These are phyloP conservation scores for Primulina huaijiensis DNA, from an alignment of 257 asterid genomes.

Conservation along the genomic window DNA sequence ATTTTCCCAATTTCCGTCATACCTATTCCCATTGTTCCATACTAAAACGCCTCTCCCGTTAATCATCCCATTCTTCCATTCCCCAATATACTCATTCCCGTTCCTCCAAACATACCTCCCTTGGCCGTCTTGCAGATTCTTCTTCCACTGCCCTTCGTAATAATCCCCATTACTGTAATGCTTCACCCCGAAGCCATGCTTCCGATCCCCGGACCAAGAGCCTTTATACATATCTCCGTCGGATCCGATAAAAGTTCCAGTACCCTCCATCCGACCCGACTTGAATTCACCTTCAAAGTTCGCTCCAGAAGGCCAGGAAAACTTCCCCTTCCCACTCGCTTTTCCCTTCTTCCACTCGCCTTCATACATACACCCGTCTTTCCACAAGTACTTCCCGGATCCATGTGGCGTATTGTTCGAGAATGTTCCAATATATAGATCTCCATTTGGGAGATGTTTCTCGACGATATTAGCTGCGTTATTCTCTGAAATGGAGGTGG, in stretches of 20 bases:
- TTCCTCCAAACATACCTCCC: constrained; percentile 85
- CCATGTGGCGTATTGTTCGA: constrained; percentile 79
- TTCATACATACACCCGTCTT: constrained; percentile 91
- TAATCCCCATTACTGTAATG: constrained; percentile 81
- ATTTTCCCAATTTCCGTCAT: constrained; percentile 80
- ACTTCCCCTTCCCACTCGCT: constrained; percentile 79
- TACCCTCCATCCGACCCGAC: constrained; percentile 94
- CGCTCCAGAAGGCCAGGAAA: constrained; percentile 98
- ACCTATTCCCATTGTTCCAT: constrained; percentile 82
- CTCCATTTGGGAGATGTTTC: constrained; percentile 85
- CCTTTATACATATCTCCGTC: constrained; percentile 81
- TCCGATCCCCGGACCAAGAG: constrained; percentile 75
- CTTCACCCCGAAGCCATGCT: constrained; percentile 82
- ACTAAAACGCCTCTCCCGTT: constrained; percentile 78
- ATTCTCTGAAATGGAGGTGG: constrained; percentile 41
- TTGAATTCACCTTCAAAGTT: constrained; percentile 82
- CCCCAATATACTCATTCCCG: constrained; percentile 82
- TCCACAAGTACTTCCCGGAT: constrained; percentile 92
- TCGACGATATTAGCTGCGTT: constrained; percentile 33
- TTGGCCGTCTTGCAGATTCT: constrained; percentile 76
- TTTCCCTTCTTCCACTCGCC: constrained; percentile 98
- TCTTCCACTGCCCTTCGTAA: constrained; percentile 82
- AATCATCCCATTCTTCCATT: constrained; percentile 80
- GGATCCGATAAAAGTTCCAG: constrained; percentile 73
- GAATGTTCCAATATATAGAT: constrained; percentile 86